phyloP scores from a whole-genome alignment of 768 basidiomycete genomes.

The Leccinum barrowsii region DNA sequence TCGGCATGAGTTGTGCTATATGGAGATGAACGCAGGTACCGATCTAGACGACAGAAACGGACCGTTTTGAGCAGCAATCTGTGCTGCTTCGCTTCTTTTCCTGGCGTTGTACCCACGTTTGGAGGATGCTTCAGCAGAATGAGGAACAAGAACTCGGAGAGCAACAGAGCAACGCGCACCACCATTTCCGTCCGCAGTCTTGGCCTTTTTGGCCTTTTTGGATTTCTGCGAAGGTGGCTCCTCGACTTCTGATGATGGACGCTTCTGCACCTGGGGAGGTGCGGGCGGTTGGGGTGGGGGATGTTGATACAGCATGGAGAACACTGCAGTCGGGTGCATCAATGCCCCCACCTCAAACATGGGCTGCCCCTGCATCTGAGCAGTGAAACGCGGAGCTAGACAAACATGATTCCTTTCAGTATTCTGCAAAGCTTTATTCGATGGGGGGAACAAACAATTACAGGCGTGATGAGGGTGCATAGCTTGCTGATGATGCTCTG shows the following conservation, averaged over 20 bases:
- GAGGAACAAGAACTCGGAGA: constrained; percentile 8
- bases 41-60: constrained; percentile 14
- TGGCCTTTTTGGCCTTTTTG: constrained; percentile 45
- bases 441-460: constrained; percentile 26
- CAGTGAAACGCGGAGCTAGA: constrained; percentile 49
- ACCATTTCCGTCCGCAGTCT: constrained; percentile 33
- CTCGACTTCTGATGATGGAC: constrained; percentile 37
- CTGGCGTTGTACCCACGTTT: constrained; percentile 69
- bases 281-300: constrained; percentile 27
- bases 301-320: constrained; percentile 29
- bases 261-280: constrained; percentile 33
- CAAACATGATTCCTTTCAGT: constrained; percentile 57
- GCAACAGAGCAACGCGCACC: constrained; percentile 20
- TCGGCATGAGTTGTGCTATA: constrained; percentile 45
- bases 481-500: constrained; percentile 32
- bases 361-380: constrained; percentile 29
- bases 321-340: constrained; percentile 28
- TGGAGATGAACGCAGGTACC: constrained; percentile 14
- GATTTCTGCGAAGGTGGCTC: constrained; percentile 41
- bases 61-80: constrained; percentile 66
- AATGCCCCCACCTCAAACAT: constrained; percentile 34
- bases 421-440: constrained; percentile 45
- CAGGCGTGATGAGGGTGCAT: constrained; percentile 30
- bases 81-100: constrained; percentile 69
- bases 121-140: constrained; percentile 35